A percentile compares a stretch with the other conserved stretches of the same genome.
Evolutionary conservation across 2,329 filamentous ascomycete genomes (phyloP).

Genomic region (Xylariomycetidae sp.): DNA sequence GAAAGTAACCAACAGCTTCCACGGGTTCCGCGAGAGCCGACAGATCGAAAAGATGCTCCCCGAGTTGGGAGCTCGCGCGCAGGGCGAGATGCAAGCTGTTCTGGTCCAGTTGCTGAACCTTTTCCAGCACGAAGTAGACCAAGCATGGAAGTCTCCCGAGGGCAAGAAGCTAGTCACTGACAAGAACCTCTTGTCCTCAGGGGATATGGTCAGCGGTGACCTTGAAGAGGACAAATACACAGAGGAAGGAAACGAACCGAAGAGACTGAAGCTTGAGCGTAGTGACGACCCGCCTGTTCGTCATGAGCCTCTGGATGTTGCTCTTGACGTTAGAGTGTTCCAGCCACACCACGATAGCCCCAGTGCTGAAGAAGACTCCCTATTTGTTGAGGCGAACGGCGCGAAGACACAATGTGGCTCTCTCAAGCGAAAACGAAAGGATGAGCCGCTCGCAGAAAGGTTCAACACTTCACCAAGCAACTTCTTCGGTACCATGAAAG

Average conservation of each 20-base stretch:
- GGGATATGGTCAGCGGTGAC: no score
- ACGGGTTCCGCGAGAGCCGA: slow-evolving; percentile 21
- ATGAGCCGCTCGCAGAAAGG: slow-evolving; percentile 1
- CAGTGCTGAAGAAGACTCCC: no score
- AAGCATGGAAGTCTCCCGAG: slow-evolving; percentile 16
- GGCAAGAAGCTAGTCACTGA: slow-evolving; percentile 12
- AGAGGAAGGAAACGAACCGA: background rate
- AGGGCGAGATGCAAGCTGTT: slow-evolving; percentile 14
- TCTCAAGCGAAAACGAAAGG: slow-evolving; percentile 1
- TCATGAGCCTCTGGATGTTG: no score
- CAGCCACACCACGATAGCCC: no score
- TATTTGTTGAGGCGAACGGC: no score
- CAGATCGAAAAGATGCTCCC: slow-evolving; percentile 25
- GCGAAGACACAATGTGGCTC: no score
- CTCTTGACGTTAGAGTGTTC: no score
- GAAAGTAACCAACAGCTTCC: slow-evolving; percentile 20
- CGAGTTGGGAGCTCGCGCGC: slow-evolving; percentile 18
- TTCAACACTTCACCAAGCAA: no score
- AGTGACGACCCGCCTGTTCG: no score
- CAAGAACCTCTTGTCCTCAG: slow-evolving; percentile 13
- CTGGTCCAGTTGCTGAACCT: slow-evolving; percentile 21
- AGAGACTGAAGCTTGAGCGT: background rate
- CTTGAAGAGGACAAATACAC: background rate
- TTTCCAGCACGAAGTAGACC: slow-evolving; percentile 19
- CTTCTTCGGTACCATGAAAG: slow-evolving; percentile 3